Evolutionary conservation across 495 filamentous ascomycete species (phyloP).

Genomic region (Cenococcum geophilum): DNA sequence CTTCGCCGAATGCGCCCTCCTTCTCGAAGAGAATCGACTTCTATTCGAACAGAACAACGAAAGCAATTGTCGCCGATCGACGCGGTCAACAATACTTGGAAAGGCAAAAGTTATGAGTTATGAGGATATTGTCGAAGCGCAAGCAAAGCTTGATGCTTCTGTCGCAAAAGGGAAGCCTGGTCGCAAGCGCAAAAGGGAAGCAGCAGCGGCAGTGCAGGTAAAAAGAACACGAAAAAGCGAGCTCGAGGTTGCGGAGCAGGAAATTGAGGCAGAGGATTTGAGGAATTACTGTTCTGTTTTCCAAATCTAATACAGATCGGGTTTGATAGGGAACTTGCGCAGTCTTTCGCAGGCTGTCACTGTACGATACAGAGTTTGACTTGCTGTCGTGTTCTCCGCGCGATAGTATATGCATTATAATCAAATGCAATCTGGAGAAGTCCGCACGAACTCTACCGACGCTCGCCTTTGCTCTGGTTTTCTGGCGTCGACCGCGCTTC

Average conservation of each 20-base stretch:
- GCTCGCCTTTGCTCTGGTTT: no score
- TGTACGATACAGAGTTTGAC: no score
- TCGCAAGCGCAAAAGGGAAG: not conserved
- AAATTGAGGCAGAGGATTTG: not conserved
- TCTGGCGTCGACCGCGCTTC: no score
- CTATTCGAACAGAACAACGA: not conserved
- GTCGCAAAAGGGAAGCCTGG: not conserved
- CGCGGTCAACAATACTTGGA: not conserved
- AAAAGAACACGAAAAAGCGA: not conserved
- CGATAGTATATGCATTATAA: no score
- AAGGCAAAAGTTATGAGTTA: conserved; percentile 3
- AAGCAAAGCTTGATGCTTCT: not conserved
- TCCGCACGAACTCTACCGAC: no score
- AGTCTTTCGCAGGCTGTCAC: no score
- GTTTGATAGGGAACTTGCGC: no score
- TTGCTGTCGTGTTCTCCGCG: no score
- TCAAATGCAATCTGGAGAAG: no score
- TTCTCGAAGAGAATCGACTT: not conserved
- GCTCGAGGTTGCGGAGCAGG: not conserved
- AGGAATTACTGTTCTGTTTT: not conserved
- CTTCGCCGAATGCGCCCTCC: not conserved
- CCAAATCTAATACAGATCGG: not conserved
- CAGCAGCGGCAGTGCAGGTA: not conserved
- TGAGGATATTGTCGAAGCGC: not conserved
- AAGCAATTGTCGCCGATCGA: not conserved